Evolutionary conservation across 257 asterid genomes (phyloP), one percentile per base, ranked within the genome.

Genomic region (Fraxinus americana): DNA sequence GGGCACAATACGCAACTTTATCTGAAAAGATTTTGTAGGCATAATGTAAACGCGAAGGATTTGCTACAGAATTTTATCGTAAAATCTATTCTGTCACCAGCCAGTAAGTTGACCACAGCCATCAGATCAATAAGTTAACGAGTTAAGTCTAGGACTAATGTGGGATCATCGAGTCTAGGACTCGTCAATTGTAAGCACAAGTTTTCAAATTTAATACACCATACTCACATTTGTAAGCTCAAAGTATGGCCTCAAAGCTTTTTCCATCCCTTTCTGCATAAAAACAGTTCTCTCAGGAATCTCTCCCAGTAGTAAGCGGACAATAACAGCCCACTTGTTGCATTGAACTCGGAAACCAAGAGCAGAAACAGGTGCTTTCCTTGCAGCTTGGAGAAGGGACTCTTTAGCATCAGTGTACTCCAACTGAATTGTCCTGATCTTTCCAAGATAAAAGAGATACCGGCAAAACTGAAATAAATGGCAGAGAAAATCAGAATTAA

Each of bases 351-450:
- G 89, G 83, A 94, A 92, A 75, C 95, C 94, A 76, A 92, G 90
- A 80, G 98, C 97, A 70, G 97, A 94, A 67, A 80, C 75, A 68
- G 98, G 98, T 67, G 98, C 97, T 86, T 94, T 94, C 74, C 96
- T 81, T 66, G 97, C 97, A 75, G 96, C 98, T 94, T 94, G 98
- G 81, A 94, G 92, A 72, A 94, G 97, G 75, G 97, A 90, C 72
- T 94, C 98, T 80, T 92, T 94, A 72, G 98, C 97, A 89, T 94
- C 98, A 77, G 98, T 94, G 84, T 94, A 94, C 81, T 94, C 98
- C 82, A 94, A 82, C 84, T 92, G 98, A 83, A 94, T 94, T 72
- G 98, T 92, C 80, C 98, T 90, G 83, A 94, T 94, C 87, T 94
- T 94, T 77, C 98, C 98, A 66, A 94, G 93, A 82, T 92, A 94